Percentiles rank a stretch among this genome's conserved stretches.
These are phyloP conservation scores for Mycena galopus DNA, from an alignment of 768 basidiomycete species.

Conservation along the genomic window DNA sequence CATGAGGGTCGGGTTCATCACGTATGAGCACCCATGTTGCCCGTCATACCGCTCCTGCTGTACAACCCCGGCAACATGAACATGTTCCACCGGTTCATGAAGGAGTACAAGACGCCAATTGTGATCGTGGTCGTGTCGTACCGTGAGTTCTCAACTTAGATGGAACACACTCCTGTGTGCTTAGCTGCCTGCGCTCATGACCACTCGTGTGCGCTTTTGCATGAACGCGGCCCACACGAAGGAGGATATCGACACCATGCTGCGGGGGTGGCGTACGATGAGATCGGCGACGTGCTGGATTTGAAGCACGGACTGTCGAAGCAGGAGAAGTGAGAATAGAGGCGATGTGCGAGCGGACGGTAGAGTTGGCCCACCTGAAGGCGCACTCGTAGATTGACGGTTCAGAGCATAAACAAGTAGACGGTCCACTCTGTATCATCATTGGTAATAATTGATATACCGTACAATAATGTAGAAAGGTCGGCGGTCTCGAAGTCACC, in stretches of 20 bases:
- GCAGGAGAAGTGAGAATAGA: constrained; percentile 84
- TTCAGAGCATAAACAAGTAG: no score
- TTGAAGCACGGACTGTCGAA: constrained; percentile 78
- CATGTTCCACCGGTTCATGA: constrained; percentile 92
- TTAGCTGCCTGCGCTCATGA: constrained; percentile 86
- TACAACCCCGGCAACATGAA: constrained; percentile 97
- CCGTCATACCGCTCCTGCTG: constrained; percentile 92
- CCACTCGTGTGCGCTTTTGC: constrained; percentile 92
- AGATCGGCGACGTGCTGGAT: constrained; percentile 91
- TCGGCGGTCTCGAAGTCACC: no score
- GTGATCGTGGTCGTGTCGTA: constrained; percentile 93
- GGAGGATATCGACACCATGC: constrained; percentile 90
- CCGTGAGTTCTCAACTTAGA: no score
- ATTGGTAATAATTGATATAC: no score
- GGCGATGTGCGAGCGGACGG: constrained; percentile 76
- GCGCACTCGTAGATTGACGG: no score
- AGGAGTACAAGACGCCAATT: constrained; percentile 81
- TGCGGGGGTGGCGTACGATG: constrained; percentile 92
- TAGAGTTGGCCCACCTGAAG: constrained; percentile 80
- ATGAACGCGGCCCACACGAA: constrained; percentile 96
- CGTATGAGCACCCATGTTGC: constrained; percentile 93
- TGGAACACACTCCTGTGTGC: not conserved
- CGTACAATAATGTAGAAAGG: no score
- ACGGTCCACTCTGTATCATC: no score
- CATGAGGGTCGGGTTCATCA: constrained; percentile 96